Evolutionary conservation across 768 basidiomycete species (phyloP).

Genomic region (Paxillus involutus): DNA sequence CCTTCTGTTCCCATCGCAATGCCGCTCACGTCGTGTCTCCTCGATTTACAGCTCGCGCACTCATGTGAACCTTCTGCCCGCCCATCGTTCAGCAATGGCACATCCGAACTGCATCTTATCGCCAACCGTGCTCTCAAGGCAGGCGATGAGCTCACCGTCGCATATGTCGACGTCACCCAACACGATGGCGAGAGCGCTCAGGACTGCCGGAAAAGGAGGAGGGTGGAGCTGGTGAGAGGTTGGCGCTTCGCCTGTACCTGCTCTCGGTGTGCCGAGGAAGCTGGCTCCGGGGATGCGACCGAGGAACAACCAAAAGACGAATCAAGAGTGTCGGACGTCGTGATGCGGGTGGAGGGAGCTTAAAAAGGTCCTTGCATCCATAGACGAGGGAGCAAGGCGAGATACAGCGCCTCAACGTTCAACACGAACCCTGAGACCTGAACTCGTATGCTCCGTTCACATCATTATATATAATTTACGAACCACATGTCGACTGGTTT

Average conservation of each 20-base stretch:
- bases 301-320: slow-evolving; percentile 48
- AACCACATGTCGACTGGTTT: not conserved
- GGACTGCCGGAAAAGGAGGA: slow-evolving; percentile 62
- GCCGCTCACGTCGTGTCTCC: not conserved
- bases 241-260: slow-evolving; percentile 84
- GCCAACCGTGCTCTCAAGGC: slow-evolving; percentile 66
- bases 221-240: slow-evolving; percentile 74
- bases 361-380: slow-evolving; percentile 6
- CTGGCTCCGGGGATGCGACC: slow-evolving; percentile 23
- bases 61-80: slow-evolving; percentile 71
- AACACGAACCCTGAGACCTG: not conserved
- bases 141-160: slow-evolving; percentile 75
- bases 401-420: not conserved
- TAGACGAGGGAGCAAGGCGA: not conserved
- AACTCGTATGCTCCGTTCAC: too few relatives aligned
- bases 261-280: slow-evolving; percentile 61
- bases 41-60: slow-evolving; percentile 51
- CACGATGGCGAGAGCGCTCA: slow-evolving; percentile 49
- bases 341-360: slow-evolving; percentile 29
- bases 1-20: not conserved
- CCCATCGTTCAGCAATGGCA: slow-evolving; percentile 65
- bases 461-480: too few relatives aligned
- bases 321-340: slow-evolving; percentile 44
- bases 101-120: slow-evolving; percentile 67
- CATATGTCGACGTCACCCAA: slow-evolving; percentile 70